A percentile compares a stretch with the other conserved stretches of the same genome.
phyloP scores from a whole-genome alignment of 495 filamentous ascomycete genomes.

The Penicillium steckii region DNA sequence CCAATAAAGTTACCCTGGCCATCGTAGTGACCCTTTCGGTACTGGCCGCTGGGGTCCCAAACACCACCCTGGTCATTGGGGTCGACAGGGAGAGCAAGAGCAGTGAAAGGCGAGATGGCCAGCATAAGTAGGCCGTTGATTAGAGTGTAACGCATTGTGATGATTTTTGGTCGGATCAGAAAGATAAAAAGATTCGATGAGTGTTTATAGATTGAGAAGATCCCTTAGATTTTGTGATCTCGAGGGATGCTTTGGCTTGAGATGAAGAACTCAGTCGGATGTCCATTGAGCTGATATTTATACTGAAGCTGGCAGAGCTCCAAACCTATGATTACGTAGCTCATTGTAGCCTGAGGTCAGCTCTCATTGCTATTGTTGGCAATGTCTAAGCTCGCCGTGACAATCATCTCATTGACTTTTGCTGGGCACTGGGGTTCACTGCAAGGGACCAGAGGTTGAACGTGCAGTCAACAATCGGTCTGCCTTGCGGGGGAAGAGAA shows the following conservation, averaged over 20 bases:
- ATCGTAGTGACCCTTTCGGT: slow-evolving; percentile 24
- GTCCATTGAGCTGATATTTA: slow-evolving; percentile 24
- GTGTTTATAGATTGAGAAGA: background rate
- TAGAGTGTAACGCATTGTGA: slow-evolving; percentile 25
- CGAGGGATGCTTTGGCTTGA: slow-evolving; percentile 14
- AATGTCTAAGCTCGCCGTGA: slow-evolving; percentile 40
- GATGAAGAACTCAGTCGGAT: slow-evolving; percentile 10
- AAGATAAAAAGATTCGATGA: background rate
- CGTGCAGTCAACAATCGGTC: slow-evolving; percentile 16
- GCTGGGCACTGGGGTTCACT: slow-evolving; percentile 29
- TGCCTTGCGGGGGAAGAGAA: slow-evolving; percentile 22
- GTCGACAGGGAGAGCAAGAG: slow-evolving; percentile 25
- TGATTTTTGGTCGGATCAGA: background rate
- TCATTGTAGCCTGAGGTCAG: slow-evolving; percentile 19
- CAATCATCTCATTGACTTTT: slow-evolving; percentile 22
- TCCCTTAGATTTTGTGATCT: slow-evolving; percentile 5
- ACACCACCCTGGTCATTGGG: slow-evolving; percentile 22
- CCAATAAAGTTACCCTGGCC: slow-evolving; percentile 17
- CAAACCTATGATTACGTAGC: slow-evolving; percentile 16
- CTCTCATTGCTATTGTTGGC: slow-evolving; percentile 34
- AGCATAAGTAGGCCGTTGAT: slow-evolving; percentile 25
- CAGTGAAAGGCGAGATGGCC: slow-evolving; percentile 22
- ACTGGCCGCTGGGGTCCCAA: slow-evolving; percentile 25
- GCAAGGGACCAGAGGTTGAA: slow-evolving; percentile 42
- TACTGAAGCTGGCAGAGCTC: slow-evolving; percentile 13